A percentile compares a stretch with the other conserved stretches of the same genome.
Evolutionary conservation across 176 grass and related monocot species (phyloP).

Genomic region (Coix lacrymajobi): DNA sequence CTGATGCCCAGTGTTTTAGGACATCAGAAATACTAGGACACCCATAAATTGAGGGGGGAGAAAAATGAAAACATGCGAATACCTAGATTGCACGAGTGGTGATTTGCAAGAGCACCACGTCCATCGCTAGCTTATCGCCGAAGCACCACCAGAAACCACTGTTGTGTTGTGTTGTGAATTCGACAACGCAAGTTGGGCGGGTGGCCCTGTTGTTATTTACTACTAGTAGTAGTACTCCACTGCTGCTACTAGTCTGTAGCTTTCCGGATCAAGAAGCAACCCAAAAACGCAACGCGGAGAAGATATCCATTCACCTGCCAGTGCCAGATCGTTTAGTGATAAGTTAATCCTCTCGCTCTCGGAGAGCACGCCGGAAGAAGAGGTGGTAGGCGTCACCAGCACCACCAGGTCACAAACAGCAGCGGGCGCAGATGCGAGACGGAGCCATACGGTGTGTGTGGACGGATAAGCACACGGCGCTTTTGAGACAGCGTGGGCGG

Average conservation of each 20-base stretch:
- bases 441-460: not conserved
- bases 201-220: not conserved
- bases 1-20: too few species aligned
- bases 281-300: not conserved
- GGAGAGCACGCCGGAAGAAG: not conserved
- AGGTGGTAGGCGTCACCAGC: not conserved
- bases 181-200: conserved; percentile 6
- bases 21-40: too few species aligned
- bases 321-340: not conserved
- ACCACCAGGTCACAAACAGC: not conserved
- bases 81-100: not conserved
- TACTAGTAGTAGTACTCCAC: too few species aligned
- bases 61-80: not conserved
- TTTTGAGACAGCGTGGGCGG: not conserved
- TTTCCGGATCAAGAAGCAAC: conserved; percentile 37
- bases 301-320: not conserved
- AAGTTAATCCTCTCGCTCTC: not conserved
- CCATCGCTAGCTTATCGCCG: not conserved
- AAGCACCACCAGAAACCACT: not conserved
- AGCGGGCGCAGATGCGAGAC: not conserved
- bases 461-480: conserved; percentile 4
- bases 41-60: too few species aligned
- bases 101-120: not conserved
- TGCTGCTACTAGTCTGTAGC: not conserved
- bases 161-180: conserved; percentile 5